Conservation (phyloP, 2,329 filamentous ascomycete species). For the Fusarium begoniae region DNA sequence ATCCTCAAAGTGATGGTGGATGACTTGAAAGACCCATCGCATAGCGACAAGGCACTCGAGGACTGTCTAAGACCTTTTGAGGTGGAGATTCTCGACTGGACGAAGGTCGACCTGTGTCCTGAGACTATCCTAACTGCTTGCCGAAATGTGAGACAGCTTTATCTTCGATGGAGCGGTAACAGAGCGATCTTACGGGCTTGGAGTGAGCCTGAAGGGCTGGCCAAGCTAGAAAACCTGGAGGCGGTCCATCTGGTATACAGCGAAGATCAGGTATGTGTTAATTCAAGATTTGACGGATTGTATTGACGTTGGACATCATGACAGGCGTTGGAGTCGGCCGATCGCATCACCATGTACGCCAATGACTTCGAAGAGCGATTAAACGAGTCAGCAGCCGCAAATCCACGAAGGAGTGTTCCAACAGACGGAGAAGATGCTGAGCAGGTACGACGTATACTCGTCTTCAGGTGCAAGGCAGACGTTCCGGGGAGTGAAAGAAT, state of each 20-base stretch:
- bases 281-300: background rate
- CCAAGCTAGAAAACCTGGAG: background rate
- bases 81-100: slow-evolving; percentile 19
- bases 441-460: background rate
- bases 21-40: background rate
- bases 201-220: slow-evolving; percentile 13
- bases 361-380: background rate
- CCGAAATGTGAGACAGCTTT: background rate
- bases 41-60: slow-evolving; percentile 11
- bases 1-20: slow-evolving; percentile 11
- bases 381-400: background rate
- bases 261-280: background rate
- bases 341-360: background rate
- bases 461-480: background rate
- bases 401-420: too few relatives aligned
- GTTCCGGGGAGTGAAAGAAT: background rate
- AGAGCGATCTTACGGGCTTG: slow-evolving; percentile 14
- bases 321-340: background rate
- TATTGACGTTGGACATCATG: background rate
- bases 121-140: background rate
- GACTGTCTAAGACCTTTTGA: background rate
- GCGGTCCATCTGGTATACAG: background rate
- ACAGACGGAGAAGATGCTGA: background rate
- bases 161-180: slow-evolving; percentile 3
- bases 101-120: background rate